These are phyloP conservation scores for Martensiomyces pterosporus DNA, from an alignment of 192 early-diverging fungal species.

Conservation along the genomic window DNA sequence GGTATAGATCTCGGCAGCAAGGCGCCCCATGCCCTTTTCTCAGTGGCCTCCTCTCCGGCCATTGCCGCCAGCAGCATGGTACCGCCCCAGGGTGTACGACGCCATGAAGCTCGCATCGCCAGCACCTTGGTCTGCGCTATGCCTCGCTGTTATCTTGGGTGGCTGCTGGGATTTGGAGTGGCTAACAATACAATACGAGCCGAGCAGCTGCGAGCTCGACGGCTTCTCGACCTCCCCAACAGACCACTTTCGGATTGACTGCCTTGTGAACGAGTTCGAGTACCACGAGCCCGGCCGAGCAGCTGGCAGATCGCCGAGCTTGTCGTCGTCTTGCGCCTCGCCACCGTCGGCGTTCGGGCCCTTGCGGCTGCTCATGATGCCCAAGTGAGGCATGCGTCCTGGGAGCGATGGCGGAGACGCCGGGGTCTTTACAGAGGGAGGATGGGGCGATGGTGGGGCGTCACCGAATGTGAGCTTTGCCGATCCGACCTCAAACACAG, in stretches of 20 bases:
- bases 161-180: neutral
- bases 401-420: too few relatives aligned
- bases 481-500: constrained; percentile 42
- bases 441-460: neutral
- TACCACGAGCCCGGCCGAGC: too few relatives aligned
- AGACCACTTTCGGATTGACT: neutral
- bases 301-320: too few relatives aligned
- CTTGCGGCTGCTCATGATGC: neutral
- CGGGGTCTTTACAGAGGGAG: too few relatives aligned
- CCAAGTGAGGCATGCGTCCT: too few relatives aligned
- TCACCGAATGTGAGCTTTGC: constrained; percentile 33
- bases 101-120: neutral
- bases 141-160: too few relatives aligned
- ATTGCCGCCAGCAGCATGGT: too few relatives aligned
- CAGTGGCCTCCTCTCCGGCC: too few relatives aligned
- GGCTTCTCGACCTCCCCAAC: neutral
- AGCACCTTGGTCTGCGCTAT: too few relatives aligned
- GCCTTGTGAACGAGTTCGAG: neutral
- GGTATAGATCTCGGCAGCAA: too few relatives aligned
- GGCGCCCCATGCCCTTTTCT: too few relatives aligned
- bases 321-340: neutral
- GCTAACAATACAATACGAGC: neutral
- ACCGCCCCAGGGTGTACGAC: neutral
- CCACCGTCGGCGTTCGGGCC: too few relatives aligned
- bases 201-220: neutral